Percentiles rank a stretch among this genome's conserved stretches.
phyloP scores from a whole-genome alignment of 2,329 filamentous ascomycete species.

The Fusarium sp. region DNA sequence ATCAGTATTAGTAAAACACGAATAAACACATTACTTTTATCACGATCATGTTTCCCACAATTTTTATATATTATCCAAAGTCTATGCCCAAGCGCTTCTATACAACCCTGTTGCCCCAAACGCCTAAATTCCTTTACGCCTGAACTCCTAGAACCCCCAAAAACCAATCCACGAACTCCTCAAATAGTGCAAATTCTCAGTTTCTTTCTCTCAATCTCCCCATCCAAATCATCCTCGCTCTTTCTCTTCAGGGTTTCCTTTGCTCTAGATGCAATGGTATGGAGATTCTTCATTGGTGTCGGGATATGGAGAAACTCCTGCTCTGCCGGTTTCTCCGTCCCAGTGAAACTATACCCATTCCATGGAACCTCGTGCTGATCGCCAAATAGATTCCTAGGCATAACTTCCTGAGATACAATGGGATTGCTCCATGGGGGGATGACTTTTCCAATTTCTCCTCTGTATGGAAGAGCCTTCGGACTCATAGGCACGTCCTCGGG shows the following conservation, averaged over 20 bases:
- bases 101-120: neutral
- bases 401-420: neutral
- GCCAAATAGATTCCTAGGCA: neutral
- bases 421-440: neutral
- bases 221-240: neutral
- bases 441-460: fast-evolving
- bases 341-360: neutral
- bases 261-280: neutral
- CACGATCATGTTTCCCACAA: neutral
- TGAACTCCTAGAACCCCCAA: neutral
- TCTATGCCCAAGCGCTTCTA: neutral
- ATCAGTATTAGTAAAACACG: neutral
- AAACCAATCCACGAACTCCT: neutral
- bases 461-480: neutral
- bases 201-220: neutral
- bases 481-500: neutral
- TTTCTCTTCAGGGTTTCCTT: neutral
- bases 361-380: neutral
- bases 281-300: neutral
- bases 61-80: too few species aligned
- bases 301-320: neutral
- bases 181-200: neutral
- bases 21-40: neutral
- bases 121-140: neutral
- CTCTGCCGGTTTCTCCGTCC: neutral